A percentile compares a stretch with the other conserved stretches of the same genome.
phyloP scores from a whole-genome alignment of 208 protist species.

The Tritrichomonas foetus region DNA sequence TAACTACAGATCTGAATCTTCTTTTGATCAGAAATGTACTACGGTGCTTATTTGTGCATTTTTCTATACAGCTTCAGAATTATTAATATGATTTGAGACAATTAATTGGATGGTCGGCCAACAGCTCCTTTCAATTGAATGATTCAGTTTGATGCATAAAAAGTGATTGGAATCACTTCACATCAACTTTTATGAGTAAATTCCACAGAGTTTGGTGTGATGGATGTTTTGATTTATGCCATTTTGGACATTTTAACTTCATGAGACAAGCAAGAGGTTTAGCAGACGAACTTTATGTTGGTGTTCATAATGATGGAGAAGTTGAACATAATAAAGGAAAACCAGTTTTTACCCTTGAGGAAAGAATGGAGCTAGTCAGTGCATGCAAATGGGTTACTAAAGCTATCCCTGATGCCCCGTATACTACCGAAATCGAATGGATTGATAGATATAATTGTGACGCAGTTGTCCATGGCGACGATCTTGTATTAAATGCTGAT shows the following conservation, averaged over 20 bases:
- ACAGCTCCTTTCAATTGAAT: no score
- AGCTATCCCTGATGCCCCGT: conserved; percentile 83
- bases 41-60: no score
- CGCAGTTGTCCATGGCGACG: conserved; percentile 91
- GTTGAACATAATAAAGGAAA: conserved; percentile 85
- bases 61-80: no score
- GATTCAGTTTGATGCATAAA: no score
- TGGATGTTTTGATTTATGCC: conserved; percentile 71
- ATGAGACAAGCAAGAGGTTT: conserved; percentile 58
- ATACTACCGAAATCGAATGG: conserved; percentile 63
- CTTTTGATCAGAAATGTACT: no score
- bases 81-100: no score
- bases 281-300: conserved; percentile 84
- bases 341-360: conserved; percentile 88
- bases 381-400: conserved; percentile 96
- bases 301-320: conserved; percentile 87
- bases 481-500: conserved; percentile 76
- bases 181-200: no score
- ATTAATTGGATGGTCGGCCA: no score
- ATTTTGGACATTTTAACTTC: conserved; percentile 72
- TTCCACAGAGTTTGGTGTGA: conserved; percentile 46
- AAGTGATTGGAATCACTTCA: no score
- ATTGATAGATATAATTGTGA: conserved; percentile 73
- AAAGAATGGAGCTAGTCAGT: conserved; percentile 73
- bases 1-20: no score